phyloP scores from a whole-genome alignment of 2,329 filamentous ascomycete genomes.

The Scedosporium apiospermum region DNA sequence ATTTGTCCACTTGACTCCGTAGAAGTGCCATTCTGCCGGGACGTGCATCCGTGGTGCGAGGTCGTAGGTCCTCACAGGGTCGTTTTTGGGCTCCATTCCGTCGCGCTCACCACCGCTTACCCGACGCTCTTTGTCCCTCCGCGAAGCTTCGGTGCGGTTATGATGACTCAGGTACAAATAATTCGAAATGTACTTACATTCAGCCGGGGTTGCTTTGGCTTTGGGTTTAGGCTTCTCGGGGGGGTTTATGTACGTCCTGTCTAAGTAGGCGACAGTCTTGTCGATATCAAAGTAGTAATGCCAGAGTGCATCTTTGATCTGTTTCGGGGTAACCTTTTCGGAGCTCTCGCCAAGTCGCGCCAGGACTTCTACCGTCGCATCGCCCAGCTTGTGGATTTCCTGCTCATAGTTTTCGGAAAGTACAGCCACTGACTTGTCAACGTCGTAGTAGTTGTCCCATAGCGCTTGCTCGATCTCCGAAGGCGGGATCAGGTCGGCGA shows the following conservation, averaged over 20 bases:
- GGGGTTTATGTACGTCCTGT: constrained; percentile 49
- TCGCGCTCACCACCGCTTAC: constrained; percentile 8
- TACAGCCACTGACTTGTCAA: constrained; percentile 68
- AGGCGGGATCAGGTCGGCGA: constrained; percentile 36
- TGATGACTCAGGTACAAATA: constrained; percentile 4
- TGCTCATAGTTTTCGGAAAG: constrained; percentile 49
- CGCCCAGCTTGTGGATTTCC: constrained; percentile 36
- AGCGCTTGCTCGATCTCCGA: constrained; percentile 69
- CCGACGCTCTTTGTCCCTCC: constrained; percentile 20
- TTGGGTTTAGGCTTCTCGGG: constrained; percentile 28
- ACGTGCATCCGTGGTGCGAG: constrained; percentile 2
- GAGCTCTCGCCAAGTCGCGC: constrained; percentile 52
- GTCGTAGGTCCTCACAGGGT: constrained; percentile 4
- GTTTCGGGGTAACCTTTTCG: constrained; percentile 44
- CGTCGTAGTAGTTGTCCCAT: constrained; percentile 86
- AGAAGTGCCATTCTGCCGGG: constrained; percentile 49
- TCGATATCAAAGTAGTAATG: constrained; percentile 92
- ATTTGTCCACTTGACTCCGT: constrained; percentile 77
- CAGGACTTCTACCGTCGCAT: constrained; percentile 58
- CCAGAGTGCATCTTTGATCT: constrained; percentile 88
- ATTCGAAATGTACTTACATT: constrained; percentile 27
- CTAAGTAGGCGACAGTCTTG: constrained; percentile 74
- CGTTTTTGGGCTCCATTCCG: neutral
- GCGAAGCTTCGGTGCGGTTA: constrained; percentile 8
- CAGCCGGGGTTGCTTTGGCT: constrained; percentile 27